Conservation (phyloP, 768 basidiomycete genomes). For the Hygrophorus pudorinus region DNA sequence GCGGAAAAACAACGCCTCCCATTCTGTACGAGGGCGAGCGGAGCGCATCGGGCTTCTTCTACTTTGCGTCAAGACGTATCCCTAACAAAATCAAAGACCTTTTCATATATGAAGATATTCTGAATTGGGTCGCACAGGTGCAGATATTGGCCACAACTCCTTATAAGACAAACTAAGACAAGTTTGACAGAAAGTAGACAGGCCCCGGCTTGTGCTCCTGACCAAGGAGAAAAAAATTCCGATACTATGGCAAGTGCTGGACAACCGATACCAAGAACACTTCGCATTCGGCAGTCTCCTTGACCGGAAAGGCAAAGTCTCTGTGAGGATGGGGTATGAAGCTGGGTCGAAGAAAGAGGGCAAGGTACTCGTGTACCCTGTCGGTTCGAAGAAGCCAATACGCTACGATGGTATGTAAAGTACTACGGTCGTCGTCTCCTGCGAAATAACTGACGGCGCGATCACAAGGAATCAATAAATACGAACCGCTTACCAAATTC, state of each 20-base stretch:
- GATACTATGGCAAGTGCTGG: slow-evolving; percentile 71
- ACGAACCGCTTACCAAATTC: slow-evolving; percentile 64
- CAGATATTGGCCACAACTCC: slow-evolving; percentile 12
- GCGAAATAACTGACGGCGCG: neutral
- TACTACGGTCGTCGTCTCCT: neutral
- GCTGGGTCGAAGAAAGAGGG: slow-evolving; percentile 41
- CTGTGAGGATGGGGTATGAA: slow-evolving; percentile 49
- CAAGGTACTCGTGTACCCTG: slow-evolving; percentile 65
- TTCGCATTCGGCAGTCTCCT: slow-evolving; percentile 55
- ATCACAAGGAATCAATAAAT: slow-evolving; percentile 53
- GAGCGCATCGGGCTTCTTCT: slow-evolving; percentile 60
- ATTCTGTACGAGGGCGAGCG: slow-evolving; percentile 66
- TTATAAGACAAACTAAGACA: neutral
- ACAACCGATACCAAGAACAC: slow-evolving; percentile 57
- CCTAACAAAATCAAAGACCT: slow-evolving; percentile 62
- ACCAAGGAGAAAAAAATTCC: slow-evolving; percentile 73
- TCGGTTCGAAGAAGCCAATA: slow-evolving; percentile 43
- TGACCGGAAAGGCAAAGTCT: slow-evolving; percentile 55
- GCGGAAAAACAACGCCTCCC: slow-evolving; percentile 52
- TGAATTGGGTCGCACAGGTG: slow-evolving; percentile 64
- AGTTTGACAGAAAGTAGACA: slow-evolving; percentile 20
- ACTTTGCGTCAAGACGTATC: slow-evolving; percentile 66
- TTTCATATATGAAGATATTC: slow-evolving; percentile 44
- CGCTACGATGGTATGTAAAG: slow-evolving; percentile 53
- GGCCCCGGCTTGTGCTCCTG: slow-evolving; percentile 54